Conservation (phyloP, 352 stramenopile genomes). For the Nothophytophthora sp. region DNA sequence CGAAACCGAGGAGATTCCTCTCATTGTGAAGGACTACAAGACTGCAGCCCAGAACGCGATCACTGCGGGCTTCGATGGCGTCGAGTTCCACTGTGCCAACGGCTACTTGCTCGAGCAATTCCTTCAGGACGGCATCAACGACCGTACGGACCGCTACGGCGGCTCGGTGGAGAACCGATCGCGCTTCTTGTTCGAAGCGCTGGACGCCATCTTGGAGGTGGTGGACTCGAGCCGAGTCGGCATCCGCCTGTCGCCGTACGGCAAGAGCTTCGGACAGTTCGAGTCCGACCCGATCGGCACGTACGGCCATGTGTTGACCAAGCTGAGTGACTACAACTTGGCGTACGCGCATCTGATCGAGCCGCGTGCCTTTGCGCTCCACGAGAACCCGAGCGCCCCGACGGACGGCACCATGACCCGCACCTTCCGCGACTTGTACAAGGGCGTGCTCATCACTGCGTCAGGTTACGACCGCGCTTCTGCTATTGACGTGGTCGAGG, state of each 20-base stretch:
- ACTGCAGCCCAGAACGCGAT: conserved; percentile 63
- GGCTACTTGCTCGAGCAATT: conserved; percentile 92
- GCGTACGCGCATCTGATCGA: conserved; percentile 55
- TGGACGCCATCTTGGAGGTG: conserved; percentile 52
- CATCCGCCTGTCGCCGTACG: conserved; percentile 33
- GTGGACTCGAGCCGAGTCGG: conserved; percentile 37
- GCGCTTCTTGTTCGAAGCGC: conserved; percentile 40
- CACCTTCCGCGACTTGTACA: conserved; percentile 48
- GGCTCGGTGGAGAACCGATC: conserved; percentile 40
- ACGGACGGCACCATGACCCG: conserved; percentile 39
- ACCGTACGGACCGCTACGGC: conserved; percentile 82
- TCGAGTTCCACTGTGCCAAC: conserved; percentile 89
- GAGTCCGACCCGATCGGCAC: conserved; percentile 38
- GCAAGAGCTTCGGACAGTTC: conserved; percentile 36
- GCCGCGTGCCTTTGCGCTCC: conserved; percentile 32
- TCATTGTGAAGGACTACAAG: conserved; percentile 70
- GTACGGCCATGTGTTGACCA: conserved; percentile 35
- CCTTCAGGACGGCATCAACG: conserved; percentile 74
- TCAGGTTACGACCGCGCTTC: conserved; percentile 37
- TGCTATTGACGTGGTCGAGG: conserved; percentile 35
- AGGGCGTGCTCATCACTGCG: conserved; percentile 45
- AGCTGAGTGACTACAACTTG: conserved; percentile 43
- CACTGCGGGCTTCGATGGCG: conserved; percentile 48
- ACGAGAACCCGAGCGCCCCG: conserved; percentile 28
- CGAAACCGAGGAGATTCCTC: conserved; percentile 68